phyloP scores from a whole-genome alignment of 2,329 filamentous ascomycete genomes.

The Alternaria metachromatica region DNA sequence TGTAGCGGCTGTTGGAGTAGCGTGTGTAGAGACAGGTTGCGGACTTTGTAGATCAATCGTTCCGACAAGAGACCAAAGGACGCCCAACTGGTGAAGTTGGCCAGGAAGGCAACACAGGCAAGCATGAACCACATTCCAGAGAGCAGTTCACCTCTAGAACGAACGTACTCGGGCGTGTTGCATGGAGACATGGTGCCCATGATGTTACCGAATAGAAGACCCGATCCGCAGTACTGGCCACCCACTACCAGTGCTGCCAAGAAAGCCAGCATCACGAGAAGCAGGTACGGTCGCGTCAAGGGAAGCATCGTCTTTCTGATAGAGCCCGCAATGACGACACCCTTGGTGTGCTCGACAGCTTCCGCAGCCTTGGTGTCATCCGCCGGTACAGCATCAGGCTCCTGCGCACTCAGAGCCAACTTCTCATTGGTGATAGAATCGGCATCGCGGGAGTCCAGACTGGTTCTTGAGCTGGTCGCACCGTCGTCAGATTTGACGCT shows the following conservation, averaged over 20 bases:
- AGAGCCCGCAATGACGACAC: constrained; percentile 31
- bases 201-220: constrained; percentile 66
- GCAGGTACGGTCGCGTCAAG: constrained; percentile 54
- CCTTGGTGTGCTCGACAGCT: constrained; percentile 16
- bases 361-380: constrained; percentile 4
- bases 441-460: constrained; percentile 28
- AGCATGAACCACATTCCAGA: constrained; percentile 67
- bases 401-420: constrained; percentile 12
- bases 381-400: constrained; percentile 7
- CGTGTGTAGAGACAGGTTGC: constrained; percentile 69
- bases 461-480: constrained; percentile 27
- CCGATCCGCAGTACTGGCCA: constrained; percentile 63
- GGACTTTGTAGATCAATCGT: constrained; percentile 67
- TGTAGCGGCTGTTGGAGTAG: constrained; percentile 71
- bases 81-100: constrained; percentile 66
- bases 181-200: constrained; percentile 65
- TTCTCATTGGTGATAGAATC: constrained; percentile 31
- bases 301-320: constrained; percentile 44
- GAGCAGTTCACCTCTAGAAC: constrained; percentile 60
- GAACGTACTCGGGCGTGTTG: constrained; percentile 56
- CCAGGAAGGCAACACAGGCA: constrained; percentile 65
- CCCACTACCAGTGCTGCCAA: constrained; percentile 62
- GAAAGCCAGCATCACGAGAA: constrained; percentile 57
- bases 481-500: constrained; percentile 52
- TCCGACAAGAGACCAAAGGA: constrained; percentile 67